Evolutionary conservation across 2,329 filamentous ascomycete species (phyloP).

Genomic region (Aspergillus clavatus): DNA sequence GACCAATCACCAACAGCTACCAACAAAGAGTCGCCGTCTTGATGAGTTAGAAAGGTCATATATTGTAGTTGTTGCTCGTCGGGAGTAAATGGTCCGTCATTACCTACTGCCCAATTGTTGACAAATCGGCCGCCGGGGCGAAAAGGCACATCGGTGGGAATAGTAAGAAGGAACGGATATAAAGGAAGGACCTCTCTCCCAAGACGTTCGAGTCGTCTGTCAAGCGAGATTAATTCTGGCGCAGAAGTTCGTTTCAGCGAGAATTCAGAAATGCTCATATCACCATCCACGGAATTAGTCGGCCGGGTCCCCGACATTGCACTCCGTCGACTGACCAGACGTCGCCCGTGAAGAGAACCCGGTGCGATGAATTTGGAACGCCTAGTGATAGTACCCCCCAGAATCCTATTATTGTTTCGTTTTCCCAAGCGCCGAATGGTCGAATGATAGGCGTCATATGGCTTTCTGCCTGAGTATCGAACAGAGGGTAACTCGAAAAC

Average conservation of each 20-base stretch:
- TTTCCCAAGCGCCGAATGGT: background rate
- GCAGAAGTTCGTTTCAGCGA: conserved; percentile 16
- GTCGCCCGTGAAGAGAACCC: conserved; percentile 2
- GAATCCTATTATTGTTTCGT: background rate
- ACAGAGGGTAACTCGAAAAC: background rate
- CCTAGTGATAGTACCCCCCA: too few relatives aligned
- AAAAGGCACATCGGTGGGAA: conserved; percentile 45
- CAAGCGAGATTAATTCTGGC: conserved; percentile 27
- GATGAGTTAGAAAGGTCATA: conserved; percentile 57
- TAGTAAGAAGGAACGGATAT: conserved; percentile 44
- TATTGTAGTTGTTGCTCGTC: conserved; percentile 59
- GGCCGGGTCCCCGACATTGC: conserved; percentile 39
- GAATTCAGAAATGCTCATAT: conserved; percentile 21
- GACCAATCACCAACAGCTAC: conserved; percentile 53
- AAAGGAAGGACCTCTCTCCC: conserved; percentile 40
- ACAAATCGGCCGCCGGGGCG: conserved; percentile 39
- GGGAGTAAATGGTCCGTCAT: conserved; percentile 50
- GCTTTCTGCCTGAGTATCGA: background rate
- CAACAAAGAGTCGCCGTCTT: conserved; percentile 50
- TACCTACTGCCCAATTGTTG: conserved; percentile 45
- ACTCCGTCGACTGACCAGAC: conserved; percentile 18
- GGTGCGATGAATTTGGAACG: background rate
- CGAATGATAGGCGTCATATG: background rate
- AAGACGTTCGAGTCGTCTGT: conserved; percentile 37
- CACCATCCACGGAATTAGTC: conserved; percentile 25